phyloP scores from a whole-genome alignment of 2,329 filamentous ascomycete species.

The Davidsoniella neocaledoniae region DNA sequence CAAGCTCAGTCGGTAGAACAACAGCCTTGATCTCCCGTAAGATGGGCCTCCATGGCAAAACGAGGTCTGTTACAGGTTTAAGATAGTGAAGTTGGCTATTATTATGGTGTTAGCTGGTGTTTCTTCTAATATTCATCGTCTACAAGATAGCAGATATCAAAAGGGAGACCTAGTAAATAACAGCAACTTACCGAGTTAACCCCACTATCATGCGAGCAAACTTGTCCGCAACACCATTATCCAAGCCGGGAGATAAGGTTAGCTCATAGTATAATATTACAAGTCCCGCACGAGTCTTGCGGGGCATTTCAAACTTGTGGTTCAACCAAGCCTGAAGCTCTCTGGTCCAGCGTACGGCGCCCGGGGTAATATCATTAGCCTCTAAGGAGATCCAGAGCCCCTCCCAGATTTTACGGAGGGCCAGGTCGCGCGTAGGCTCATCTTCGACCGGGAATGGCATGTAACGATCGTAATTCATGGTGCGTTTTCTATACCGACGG shows the following conservation, averaged over 20 bases:
- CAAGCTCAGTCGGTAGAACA: conserved; percentile 71
- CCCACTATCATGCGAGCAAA: conserved; percentile 96
- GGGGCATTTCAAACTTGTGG: conserved; percentile 91
- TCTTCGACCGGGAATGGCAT: conserved; percentile 81
- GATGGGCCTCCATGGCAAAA: conserved; percentile 80
- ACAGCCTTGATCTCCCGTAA: conserved; percentile 87
- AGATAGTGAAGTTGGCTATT: conserved; percentile 49
- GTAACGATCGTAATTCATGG: conserved; percentile 82
- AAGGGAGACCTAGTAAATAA: neutral
- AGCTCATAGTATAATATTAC: conserved; percentile 92
- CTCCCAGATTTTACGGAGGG: conserved; percentile 75
- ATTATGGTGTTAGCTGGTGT: neutral
- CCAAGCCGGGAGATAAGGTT: conserved; percentile 74
- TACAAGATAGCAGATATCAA: neutral
- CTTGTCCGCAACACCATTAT: conserved; percentile 64
- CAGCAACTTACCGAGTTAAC: conserved; percentile 61
- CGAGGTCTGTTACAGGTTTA: conserved; percentile 74
- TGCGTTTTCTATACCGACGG: conserved; percentile 59
- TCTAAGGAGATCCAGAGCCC: conserved; percentile 85
- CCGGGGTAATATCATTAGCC: conserved; percentile 84
- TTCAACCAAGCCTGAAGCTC: conserved; percentile 91
- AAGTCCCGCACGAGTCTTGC: conserved; percentile 64
- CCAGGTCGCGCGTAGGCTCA: conserved; percentile 57
- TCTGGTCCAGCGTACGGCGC: conserved; percentile 90
- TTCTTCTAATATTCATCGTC: neutral